Conservation (phyloP, 2,329 filamentous ascomycete species). For the Pseudocercospora ulei region DNA sequence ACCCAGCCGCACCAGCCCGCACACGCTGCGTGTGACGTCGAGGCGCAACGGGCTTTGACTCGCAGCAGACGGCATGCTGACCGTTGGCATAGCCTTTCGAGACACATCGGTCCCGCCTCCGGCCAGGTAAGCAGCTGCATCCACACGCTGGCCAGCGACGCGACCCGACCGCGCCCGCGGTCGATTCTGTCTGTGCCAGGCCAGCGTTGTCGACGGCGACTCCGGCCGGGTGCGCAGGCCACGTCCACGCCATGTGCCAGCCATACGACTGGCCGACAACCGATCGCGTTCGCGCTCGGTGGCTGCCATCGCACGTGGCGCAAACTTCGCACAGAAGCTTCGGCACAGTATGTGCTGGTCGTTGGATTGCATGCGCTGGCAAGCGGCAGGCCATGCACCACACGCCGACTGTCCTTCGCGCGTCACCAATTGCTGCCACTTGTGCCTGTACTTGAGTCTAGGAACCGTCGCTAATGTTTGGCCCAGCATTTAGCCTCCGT, state of each 20-base stretch:
- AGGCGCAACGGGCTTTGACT: constrained; percentile 10
- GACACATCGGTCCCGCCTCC: background rate
- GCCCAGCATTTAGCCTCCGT: constrained; percentile 24
- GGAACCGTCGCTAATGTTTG: constrained; percentile 27
- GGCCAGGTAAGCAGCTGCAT: constrained; percentile 3
- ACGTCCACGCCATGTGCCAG: constrained; percentile 10
- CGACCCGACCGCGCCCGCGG: background rate
- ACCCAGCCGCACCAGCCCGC: constrained; percentile 3
- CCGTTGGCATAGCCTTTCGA: constrained; percentile 7
- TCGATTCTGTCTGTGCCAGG: background rate
- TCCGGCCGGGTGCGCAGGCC: too few species aligned
- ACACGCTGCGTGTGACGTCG: constrained; percentile 10
- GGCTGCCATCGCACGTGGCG: constrained; percentile 23
- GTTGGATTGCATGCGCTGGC: constrained; percentile 6
- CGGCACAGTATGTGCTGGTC: constrained; percentile 26
- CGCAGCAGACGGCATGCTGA: constrained; percentile 14
- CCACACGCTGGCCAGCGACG: background rate
- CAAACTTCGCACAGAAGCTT: constrained; percentile 19
- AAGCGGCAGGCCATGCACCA: constrained; percentile 22
- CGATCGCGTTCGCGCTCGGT: constrained; percentile 5
- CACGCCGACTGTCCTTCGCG: constrained; percentile 17
- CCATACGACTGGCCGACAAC: constrained; percentile 8
- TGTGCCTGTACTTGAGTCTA: constrained; percentile 18
- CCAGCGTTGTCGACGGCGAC: too few species aligned
- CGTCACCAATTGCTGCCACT: constrained; percentile 25